Percentiles rank a stretch among this genome's conserved stretches.
Conservation (phyloP, 768 basidiomycete genomes). For the Suillus cothurnatus region DNA sequence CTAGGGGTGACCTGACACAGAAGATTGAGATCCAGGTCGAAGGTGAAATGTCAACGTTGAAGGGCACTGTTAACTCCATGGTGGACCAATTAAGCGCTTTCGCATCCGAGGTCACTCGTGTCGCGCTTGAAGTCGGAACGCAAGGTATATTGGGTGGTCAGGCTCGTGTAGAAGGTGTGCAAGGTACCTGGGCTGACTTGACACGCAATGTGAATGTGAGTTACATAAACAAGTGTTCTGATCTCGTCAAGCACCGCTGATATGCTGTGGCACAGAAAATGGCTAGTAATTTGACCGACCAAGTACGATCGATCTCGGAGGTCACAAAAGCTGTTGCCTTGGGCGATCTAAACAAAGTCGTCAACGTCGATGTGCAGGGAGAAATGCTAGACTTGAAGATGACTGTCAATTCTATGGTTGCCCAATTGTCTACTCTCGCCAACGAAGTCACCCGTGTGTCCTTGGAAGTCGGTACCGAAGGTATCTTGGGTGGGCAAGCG, state of each 20-base stretch:
- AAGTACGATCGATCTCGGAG: conserved; percentile 91
- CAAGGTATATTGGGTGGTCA: conserved; percentile 91
- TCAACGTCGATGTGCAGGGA: conserved; percentile 91
- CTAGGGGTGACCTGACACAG: conserved; percentile 87
- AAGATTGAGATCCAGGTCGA: conserved; percentile 92
- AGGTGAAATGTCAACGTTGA: conserved; percentile 85
- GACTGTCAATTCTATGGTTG: conserved; percentile 80
- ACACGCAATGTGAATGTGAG: conserved; percentile 86
- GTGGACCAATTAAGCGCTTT: conserved; percentile 88
- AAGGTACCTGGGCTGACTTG: conserved; percentile 92
- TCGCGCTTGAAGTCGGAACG: conserved; percentile 89
- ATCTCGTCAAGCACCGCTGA: background rate
- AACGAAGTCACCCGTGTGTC: conserved; percentile 90
- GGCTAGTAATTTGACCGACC: conserved; percentile 82
- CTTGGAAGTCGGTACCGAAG: conserved; percentile 90
- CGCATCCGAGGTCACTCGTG: conserved; percentile 79
- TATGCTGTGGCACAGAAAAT: conserved; percentile 61
- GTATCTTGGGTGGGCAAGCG: conserved; percentile 93
- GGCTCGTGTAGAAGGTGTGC: conserved; percentile 86
- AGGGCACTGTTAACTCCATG: conserved; percentile 91
- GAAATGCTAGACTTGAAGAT: conserved; percentile 89
- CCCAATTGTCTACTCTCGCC: conserved; percentile 69
- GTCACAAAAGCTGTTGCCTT: conserved; percentile 77
- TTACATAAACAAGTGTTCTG: background rate
- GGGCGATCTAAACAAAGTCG: conserved; percentile 82